Evolutionary conservation across 208 protist species (phyloP).

Genomic region (Trypanosoma melophagium): DNA sequence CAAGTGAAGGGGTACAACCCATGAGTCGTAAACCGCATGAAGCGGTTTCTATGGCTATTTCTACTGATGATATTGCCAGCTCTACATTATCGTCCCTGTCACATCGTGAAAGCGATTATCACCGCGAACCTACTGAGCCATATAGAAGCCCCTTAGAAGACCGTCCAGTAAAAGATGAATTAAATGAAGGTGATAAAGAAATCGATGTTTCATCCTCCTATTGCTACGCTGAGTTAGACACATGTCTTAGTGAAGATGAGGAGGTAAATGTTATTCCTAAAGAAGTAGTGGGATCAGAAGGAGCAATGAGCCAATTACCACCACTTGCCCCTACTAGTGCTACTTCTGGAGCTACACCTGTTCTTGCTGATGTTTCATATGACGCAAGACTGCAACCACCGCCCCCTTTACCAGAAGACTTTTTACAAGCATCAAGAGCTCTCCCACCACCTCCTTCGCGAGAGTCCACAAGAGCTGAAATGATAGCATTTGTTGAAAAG

Average conservation of each 20-base stretch:
- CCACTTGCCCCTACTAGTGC: conserved; percentile 18
- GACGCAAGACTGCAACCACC: not conserved
- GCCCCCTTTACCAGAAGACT: conserved; percentile 51
- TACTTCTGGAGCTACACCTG: not conserved
- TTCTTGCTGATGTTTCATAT: conserved; percentile 9
- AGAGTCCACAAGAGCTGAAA: conserved; percentile 55
- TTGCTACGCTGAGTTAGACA: conserved; percentile 37
- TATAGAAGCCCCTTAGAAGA: conserved; percentile 11
- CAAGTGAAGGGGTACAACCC: not conserved
- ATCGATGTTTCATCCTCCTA: conserved; percentile 37
- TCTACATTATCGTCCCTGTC: conserved; percentile 23
- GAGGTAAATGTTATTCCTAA: not conserved
- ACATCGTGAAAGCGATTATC: conserved; percentile 17
- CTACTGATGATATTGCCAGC: conserved; percentile 2
- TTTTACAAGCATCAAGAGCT: conserved; percentile 37
- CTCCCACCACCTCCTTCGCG: conserved; percentile 15
- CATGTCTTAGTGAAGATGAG: conserved; percentile 27
- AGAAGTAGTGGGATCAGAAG: not conserved
- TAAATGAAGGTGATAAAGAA: conserved; percentile 4
- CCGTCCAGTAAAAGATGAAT: not conserved
- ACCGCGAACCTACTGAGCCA: conserved; percentile 11
- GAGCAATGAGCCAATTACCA: conserved; percentile 5
- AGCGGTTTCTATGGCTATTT: not conserved
- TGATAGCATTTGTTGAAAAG: conserved; percentile 77
- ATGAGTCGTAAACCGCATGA: not conserved